These are phyloP conservation scores for Hapsidospora chrysogenum DNA, from an alignment of 495 filamentous ascomycete species.

Conservation along the genomic window DNA sequence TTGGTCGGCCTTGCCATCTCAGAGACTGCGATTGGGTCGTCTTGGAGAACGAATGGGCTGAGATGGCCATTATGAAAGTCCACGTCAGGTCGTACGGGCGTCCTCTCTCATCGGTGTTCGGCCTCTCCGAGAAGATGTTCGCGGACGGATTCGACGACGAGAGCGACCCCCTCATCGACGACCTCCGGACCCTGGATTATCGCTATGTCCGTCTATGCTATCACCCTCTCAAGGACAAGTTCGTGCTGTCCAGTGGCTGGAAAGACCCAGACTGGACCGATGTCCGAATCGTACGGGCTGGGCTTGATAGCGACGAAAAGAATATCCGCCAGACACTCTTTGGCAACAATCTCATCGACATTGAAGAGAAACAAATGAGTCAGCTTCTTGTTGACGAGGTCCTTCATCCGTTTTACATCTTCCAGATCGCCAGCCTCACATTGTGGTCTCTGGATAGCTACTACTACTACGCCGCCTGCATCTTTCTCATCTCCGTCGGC, in stretches of 20 bases:
- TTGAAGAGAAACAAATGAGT: conserved; percentile 66
- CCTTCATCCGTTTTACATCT: conserved; percentile 96
- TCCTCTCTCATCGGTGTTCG: conserved; percentile 76
- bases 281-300: conserved; percentile 54
- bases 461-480: conserved; percentile 93
- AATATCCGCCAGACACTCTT: conserved; percentile 72
- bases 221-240: conserved; percentile 76
- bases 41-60: conserved; percentile 93
- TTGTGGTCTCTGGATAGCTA: conserved; percentile 94
- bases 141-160: conserved; percentile 56
- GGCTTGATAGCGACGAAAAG: conserved; percentile 85
- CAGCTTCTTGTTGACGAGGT: conserved; percentile 86
- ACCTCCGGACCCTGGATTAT: conserved; percentile 68
- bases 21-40: conserved; percentile 76
- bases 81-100: conserved; percentile 54
- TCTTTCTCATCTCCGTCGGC: conserved; percentile 83
- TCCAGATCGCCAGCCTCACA: conserved; percentile 86
- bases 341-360: conserved; percentile 75
- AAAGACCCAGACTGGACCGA: conserved; percentile 81
- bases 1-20: conserved; percentile 51
- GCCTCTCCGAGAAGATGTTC: conserved; percentile 38
- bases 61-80: conserved; percentile 59
- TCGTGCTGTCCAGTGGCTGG: conserved; percentile 73
- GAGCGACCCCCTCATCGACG: conserved; percentile 57
- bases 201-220: conserved; percentile 88